Percentiles rank a stretch among this genome's conserved stretches.
phyloP scores from a whole-genome alignment of 1,284 basidiomycete species.

The Puccinia hordei region DNA sequence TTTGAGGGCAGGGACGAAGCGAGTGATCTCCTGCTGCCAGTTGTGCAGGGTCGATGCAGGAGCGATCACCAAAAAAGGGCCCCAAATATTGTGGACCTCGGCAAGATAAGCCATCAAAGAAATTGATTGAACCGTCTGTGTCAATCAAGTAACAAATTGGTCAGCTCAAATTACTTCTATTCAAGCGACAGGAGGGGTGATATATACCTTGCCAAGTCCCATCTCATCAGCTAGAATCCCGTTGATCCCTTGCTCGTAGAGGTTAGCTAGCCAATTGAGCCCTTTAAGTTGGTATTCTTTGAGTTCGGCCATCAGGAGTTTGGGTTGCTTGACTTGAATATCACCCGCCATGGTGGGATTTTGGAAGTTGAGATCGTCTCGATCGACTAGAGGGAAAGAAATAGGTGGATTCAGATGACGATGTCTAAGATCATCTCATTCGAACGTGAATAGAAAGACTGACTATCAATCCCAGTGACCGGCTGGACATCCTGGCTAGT shows the following conservation, averaged over 20 bases:
- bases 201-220: constrained; percentile 94
- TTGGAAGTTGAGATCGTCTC: constrained; percentile 98
- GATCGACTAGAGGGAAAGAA: constrained; percentile 68
- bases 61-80: constrained; percentile 98
- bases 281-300: constrained; percentile 99
- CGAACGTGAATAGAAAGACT: constrained; percentile 27
- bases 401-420: neutral
- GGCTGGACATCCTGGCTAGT: constrained; percentile 42
- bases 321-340: constrained; percentile 84
- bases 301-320: constrained; percentile 92
- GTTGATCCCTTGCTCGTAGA: constrained; percentile 99
- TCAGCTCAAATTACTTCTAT: constrained; percentile 16
- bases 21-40: constrained; percentile 97
- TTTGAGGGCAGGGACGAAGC: constrained; percentile 91
- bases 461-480: constrained; percentile 52
- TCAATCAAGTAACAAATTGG: constrained; percentile 46
- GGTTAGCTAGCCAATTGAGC: constrained; percentile 93
- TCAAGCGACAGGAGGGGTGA: constrained; percentile 58
- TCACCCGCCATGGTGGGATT: constrained; percentile 82
- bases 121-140: constrained; percentile 95
- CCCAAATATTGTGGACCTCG: constrained; percentile 98
- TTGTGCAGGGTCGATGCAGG: constrained; percentile 97
- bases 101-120: constrained; percentile 94
- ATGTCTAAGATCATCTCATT: neutral
- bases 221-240: constrained; percentile 98